Percentiles rank a stretch among this genome's conserved stretches.
phyloP scores from a whole-genome alignment of 441 rosid species.

The Sinapis alba region DNA sequence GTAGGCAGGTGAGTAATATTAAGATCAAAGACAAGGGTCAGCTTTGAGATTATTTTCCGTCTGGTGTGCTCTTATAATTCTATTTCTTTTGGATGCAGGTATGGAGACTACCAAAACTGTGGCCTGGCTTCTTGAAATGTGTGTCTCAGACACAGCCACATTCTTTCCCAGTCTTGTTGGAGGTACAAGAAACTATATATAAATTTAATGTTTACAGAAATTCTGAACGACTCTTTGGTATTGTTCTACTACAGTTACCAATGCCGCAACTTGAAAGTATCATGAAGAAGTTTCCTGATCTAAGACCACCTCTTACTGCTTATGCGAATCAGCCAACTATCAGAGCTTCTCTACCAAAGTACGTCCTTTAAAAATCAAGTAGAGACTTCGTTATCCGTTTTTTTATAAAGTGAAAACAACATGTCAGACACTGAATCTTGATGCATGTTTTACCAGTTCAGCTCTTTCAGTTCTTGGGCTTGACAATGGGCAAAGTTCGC shows the following conservation, averaged over 20 bases:
- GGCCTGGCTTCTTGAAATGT: conserved; percentile 98
- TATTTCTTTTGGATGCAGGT: conserved; percentile 50
- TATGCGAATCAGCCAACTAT: conserved; percentile 74
- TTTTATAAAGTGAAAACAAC: background rate
- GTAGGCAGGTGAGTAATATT: conserved; percentile 68
- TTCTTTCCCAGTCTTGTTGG: conserved; percentile 82
- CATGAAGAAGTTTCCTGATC: conserved; percentile 74
- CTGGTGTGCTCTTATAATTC: conserved; percentile 4
- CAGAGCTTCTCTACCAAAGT: conserved; percentile 80
- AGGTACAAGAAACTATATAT: conserved; percentile 61
- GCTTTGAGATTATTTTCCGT: background rate
- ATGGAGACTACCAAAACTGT: conserved; percentile 98
- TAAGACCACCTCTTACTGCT: conserved; percentile 69
- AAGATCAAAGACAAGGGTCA: conserved; percentile 14
- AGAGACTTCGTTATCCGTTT: background rate
- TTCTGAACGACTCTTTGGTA: conserved; percentile 22
- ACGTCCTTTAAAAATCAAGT: conserved; percentile 24
- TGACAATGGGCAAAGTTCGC: conserved; percentile 50
- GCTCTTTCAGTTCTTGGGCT: conserved; percentile 75
- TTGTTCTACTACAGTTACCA: conserved; percentile 75
- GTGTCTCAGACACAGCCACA: conserved; percentile 95
- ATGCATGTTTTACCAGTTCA: conserved; percentile 52
- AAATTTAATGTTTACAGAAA: conserved; percentile 3
- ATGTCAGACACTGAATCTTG: conserved; percentile 15
- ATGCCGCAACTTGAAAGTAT: conserved; percentile 82